Base-by-base conservation (phyloP, 768 basidiomycete genomes). In the Dacryopinax primogenitus region DNA sequence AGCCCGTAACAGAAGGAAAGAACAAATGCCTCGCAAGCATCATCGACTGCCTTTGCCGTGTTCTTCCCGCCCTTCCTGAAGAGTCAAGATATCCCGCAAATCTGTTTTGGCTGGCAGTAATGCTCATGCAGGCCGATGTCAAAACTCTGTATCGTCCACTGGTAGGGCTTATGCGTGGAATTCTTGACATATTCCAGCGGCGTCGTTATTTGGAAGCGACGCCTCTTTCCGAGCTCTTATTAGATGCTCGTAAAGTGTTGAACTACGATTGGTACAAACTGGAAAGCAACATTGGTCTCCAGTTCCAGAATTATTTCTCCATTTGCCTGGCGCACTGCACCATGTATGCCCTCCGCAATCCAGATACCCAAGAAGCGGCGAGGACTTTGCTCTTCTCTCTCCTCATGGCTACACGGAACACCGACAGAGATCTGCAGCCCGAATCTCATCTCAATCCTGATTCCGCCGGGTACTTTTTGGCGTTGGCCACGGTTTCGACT, bases 101-200 rank as follows among this genome's bases (percentile, higher is more conserved):
- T 63, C 77, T 94, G 23, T 92, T 95, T 75, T 96, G 93, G 93
- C 77, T 94, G 6, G 89, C 87, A 1, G 85, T 95, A 28, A 86
- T 87, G 33, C 80, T 95, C 23, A 79, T 95, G 18, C 85, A 94
- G 74, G 84, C 86, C 85, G 86, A 51, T 84, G 90, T 69, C 78
- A 85, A 62, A 80, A 70, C 2, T 81, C 63, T 80, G 90, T 74
- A 87, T 86, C 69, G 72, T 80, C 61, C 84, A 87, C 90, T 1
- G 80, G 84, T 61, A 76, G 81, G 73, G 35, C 80, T 96, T 0
- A 77, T 95, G 33, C 79, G 81, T 15, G 80, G 82, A 2, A 81
- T 87, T 0, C 74, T 89, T 36, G 83, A 85, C 69, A 83, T 78
- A 18, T 83, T 92, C 77, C 81, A 84, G 45, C 70, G 74, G 16